These are phyloP conservation scores for Globisporangium spiculum DNA, from an alignment of 352 stramenopile species.

Conservation along the genomic window DNA sequence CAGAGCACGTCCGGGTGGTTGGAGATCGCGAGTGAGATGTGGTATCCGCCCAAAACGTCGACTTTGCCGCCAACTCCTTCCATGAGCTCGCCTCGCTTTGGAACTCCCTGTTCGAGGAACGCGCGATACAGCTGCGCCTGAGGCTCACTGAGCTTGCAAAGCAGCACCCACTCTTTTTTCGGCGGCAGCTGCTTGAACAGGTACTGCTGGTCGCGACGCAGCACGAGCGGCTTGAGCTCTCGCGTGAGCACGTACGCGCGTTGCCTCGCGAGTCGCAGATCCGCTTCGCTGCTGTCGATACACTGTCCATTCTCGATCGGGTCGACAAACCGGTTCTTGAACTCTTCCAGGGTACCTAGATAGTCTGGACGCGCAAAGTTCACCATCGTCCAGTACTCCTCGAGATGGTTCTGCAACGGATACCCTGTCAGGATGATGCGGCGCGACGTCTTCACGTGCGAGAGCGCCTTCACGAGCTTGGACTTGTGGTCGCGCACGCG, in stretches of 20 bases:
- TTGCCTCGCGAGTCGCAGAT: conserved; percentile 67
- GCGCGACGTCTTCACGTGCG: conserved; percentile 75
- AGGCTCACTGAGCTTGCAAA: conserved; percentile 76
- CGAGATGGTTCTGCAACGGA: conserved; percentile 95
- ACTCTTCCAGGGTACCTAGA: conserved; percentile 76
- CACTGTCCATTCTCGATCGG: conserved; percentile 88
- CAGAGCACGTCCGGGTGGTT: conserved; percentile 86
- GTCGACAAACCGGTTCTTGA: conserved; percentile 89
- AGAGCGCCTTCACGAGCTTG: conserved; percentile 86
- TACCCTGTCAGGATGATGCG: conserved; percentile 94
- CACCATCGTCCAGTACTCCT: conserved; percentile 93
- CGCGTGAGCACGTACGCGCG: conserved; percentile 79
- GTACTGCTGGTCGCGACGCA: conserved; percentile 86
- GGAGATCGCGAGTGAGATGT: conserved; percentile 85
- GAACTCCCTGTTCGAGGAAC: conserved; percentile 66
- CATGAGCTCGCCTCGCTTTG: conserved; percentile 30
- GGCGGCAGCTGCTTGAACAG: conserved; percentile 80
- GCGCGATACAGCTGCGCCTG: conserved; percentile 73
- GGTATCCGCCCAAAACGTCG: conserved; percentile 82
- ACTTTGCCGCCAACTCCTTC: conserved; percentile 36
- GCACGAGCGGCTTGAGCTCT: conserved; percentile 75
- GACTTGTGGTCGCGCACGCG: conserved; percentile 88
- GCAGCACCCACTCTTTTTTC: conserved; percentile 88
- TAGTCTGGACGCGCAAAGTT: conserved; percentile 86
- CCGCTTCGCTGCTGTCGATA: conserved; percentile 69